phyloP scores from a whole-genome alignment of 768 basidiomycete species.

The Tremella fuciformis region DNA sequence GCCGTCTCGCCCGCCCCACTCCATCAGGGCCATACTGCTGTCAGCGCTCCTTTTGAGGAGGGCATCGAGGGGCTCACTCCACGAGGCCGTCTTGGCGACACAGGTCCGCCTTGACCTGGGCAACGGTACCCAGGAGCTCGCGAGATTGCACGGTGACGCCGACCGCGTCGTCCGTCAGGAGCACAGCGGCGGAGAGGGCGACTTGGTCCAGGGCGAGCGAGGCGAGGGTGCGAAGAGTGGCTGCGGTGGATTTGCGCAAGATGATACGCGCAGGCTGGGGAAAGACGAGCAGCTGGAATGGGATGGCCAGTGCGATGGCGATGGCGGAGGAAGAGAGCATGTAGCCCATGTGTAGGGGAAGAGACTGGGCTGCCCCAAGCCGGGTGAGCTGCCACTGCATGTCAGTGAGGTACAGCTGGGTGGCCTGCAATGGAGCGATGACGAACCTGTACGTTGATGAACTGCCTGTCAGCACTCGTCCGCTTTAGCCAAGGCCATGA shows the following conservation, averaged over 20 bases:
- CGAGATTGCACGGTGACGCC: neutral
- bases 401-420: too few relatives aligned
- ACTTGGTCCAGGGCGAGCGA: constrained; percentile 8
- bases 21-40: constrained; percentile 6
- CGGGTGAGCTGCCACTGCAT: constrained; percentile 11
- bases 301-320: constrained; percentile 14
- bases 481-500: too few relatives aligned
- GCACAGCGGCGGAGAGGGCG: neutral
- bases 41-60: too few relatives aligned
- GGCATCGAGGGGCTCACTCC: constrained; percentile 3
- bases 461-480: constrained; percentile 10
- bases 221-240: constrained; percentile 2
- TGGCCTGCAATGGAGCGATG: too few relatives aligned
- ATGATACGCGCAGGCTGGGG: constrained; percentile 1
- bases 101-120: constrained; percentile 2
- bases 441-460: constrained; percentile 10
- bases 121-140: neutral
- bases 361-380: constrained; percentile 3
- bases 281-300: constrained; percentile 13
- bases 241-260: constrained; percentile 8
- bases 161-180: neutral
- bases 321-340: constrained; percentile 14
- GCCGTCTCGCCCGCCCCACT: constrained; percentile 10
- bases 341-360: constrained; percentile 11
- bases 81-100: constrained; percentile 10